phyloP scores from a whole-genome alignment of 2,329 filamentous ascomycete species.

The Calonectria pteridis region DNA sequence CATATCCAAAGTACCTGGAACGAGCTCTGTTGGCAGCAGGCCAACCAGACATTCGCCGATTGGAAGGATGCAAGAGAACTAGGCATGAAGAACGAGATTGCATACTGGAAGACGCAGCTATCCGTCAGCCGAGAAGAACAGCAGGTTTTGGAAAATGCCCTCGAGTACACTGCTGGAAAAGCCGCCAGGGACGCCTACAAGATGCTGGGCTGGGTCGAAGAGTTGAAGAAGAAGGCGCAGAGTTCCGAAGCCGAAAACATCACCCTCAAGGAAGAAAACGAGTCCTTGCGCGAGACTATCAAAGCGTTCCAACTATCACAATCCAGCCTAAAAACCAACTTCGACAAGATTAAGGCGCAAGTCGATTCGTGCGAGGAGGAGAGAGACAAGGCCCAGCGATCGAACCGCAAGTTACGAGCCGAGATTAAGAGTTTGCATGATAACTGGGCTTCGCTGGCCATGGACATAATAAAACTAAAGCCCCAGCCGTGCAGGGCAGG shows the following conservation, averaged over 20 bases:
- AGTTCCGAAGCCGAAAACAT: background rate
- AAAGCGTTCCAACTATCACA: background rate
- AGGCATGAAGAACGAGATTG: background rate
- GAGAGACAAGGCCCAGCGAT: background rate
- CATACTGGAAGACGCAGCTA: background rate
- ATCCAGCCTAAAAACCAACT: background rate
- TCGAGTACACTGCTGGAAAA: background rate
- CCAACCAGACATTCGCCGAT: background rate
- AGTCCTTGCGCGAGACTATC: background rate
- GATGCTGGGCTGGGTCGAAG: background rate
- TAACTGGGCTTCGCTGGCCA: background rate
- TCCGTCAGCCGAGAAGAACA: background rate
- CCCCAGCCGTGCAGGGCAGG: background rate
- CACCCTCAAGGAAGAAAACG: background rate
- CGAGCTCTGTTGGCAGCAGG: background rate
- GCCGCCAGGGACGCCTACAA: background rate
- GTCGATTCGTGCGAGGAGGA: background rate
- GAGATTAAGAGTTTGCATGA: background rate
- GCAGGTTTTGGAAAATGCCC: background rate
- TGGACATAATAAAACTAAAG: conserved; percentile 1
- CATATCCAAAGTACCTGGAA: background rate
- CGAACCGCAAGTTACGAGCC: background rate
- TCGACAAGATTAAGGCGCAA: background rate
- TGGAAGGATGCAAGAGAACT: background rate
- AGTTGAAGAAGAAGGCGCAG: conserved; percentile 2